Evolutionary conservation across 2,329 filamentous ascomycete genomes (phyloP), one percentile per base, ranked within the genome.

Genomic region (Proliferodiscus dingleyae): DNA sequence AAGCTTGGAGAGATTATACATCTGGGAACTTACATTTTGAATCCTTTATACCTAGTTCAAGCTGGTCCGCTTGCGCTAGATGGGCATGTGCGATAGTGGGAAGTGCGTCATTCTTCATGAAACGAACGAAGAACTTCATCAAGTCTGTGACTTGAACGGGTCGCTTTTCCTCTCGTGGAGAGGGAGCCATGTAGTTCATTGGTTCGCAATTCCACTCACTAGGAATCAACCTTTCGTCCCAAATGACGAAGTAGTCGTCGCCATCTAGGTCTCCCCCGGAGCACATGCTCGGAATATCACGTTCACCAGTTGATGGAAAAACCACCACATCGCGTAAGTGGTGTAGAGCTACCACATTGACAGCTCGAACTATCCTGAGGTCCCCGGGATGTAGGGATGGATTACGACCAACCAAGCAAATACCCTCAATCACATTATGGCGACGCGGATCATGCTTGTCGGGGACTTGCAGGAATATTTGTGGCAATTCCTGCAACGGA

Each of bases 261-360:
- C 93, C 93, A 61, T 98, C 93, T 0, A 98, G 75, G 61, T 98
- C 93, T 0, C 93, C 93, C 2, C 93, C 93, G 3, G 93, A 95
- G 53, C 93, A 89, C 91, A 97, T 97, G 59, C 86, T 89, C 1
- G 90, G 81, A 18, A 98, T 69, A 52, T 95, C 89, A 13, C 85
- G 75, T 60, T 96, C 89, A 0, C 91, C 91, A 0, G 72, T 83
- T 28, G 87, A 80, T 1, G 93, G 88, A 39, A 98, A 84, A 0
- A 97, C 89, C 1, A 97, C 83, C 1, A 94, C 87, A 61, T 97
- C 83, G 46, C 78, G 83, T 3, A 96, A 72, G 58, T 96, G 87
- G 37, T 74, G 78, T 3, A 98, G 70, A n/a, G 71, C 70, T 1
- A 81, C 78, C 2, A 81, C 74, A 55, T 97, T 77, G 3, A 97